Evolutionary conservation across 768 basidiomycete genomes (phyloP).

Genomic region (Amanita thiersii): DNA sequence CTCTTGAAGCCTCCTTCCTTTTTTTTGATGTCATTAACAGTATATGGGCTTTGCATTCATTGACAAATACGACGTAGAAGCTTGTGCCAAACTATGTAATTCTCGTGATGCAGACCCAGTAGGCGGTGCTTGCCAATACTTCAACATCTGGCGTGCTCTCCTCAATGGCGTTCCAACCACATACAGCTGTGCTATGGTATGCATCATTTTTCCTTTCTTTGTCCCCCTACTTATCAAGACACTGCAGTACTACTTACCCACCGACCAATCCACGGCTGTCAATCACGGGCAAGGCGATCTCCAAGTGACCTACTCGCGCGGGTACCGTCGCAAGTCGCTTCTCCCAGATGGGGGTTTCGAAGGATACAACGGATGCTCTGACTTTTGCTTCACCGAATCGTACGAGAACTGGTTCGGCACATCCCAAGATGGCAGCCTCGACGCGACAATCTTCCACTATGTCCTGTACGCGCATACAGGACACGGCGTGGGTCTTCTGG

Average conservation of each 20-base stretch:
- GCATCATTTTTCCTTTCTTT: constrained; percentile 6
- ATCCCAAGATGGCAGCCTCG: constrained; percentile 24
- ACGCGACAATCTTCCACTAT: constrained; percentile 39
- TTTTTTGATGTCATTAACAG: constrained; percentile 15
- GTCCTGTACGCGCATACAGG: constrained; percentile 31
- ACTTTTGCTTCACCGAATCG: constrained; percentile 32
- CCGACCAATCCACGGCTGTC: constrained; percentile 35
- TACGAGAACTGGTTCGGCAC: constrained; percentile 32
- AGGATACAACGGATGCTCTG: constrained; percentile 24
- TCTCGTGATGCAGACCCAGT: constrained; percentile 29
- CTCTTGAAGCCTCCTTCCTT: neutral
- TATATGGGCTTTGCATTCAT: constrained; percentile 47
- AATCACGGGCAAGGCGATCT: constrained; percentile 39
- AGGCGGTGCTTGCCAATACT: constrained; percentile 41
- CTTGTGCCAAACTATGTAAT: constrained; percentile 38
- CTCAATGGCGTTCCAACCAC: constrained; percentile 37
- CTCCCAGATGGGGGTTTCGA: constrained; percentile 38
- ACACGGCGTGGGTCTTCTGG: constrained; percentile 29
- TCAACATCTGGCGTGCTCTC: constrained; percentile 47
- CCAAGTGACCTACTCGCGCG: constrained; percentile 37
- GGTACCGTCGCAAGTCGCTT: constrained; percentile 32
- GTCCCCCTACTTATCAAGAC: neutral
- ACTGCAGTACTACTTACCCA: constrained; percentile 32
- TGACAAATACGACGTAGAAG: constrained; percentile 39
- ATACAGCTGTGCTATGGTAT: constrained; percentile 42